Evolutionary conservation across 345 rosid genomes (phyloP).

Genomic region (Gynandropsis gynandra): DNA sequence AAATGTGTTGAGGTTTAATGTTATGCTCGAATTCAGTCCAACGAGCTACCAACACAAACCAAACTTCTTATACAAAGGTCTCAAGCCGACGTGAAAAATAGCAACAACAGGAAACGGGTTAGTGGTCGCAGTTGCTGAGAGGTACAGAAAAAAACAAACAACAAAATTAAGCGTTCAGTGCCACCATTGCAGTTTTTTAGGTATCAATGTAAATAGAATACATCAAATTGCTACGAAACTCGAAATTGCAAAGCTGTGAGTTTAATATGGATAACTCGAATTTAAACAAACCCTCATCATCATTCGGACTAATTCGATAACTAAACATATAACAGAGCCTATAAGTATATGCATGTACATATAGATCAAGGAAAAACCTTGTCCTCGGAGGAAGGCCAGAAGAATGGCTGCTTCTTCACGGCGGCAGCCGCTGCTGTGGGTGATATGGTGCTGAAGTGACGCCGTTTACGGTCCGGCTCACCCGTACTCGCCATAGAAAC

Average conservation of each 20-base stretch:
- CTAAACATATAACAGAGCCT: background rate
- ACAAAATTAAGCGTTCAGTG: background rate
- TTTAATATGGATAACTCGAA: background rate
- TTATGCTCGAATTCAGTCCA: background rate
- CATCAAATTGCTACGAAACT: background rate
- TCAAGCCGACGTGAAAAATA: background rate
- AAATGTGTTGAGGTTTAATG: conserved; percentile 1
- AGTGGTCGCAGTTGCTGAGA: too few relatives aligned
- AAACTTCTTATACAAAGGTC: too few relatives aligned
- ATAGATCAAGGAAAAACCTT: conserved; percentile 31
- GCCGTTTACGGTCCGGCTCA: conserved; percentile 85
- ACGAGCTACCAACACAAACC: background rate
- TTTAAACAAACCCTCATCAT: background rate
- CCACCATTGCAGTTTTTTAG: background rate
- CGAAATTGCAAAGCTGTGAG: background rate
- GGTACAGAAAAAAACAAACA: too few relatives aligned
- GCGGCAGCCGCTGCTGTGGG: conserved; percentile 62
- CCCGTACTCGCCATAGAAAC: conserved; percentile 81
- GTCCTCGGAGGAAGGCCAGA: conserved; percentile 65
- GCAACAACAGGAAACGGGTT: background rate
- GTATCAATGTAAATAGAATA: background rate
- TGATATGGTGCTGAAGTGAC: conserved; percentile 69
- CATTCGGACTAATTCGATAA: background rate
- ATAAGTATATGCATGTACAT: conserved; percentile 13
- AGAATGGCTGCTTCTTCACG: conserved; percentile 59